Evolutionary conservation across 352 stramenopile genomes (phyloP), one percentile per base, ranked within the genome.

Genomic region (Globisporangium echinulatum): DNA sequence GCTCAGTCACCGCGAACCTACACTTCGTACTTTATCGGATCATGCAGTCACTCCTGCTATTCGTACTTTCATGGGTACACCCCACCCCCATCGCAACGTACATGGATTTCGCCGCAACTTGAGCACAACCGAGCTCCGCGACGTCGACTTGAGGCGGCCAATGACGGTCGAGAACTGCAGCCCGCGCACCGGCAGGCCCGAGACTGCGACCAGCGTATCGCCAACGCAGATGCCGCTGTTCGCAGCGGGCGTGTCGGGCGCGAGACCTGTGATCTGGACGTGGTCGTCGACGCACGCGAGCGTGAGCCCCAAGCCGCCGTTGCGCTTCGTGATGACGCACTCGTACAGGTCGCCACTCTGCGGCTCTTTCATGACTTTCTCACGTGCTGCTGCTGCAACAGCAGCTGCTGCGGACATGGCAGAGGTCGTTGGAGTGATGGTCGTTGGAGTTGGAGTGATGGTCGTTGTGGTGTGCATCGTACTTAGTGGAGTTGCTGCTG

Each of bases 131-230:
- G 82, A 91, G 66, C 84, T 91, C 47, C 82, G 75, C 9, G 82
- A 87, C 43, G 77, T 88, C 43, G 82, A 91, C 58, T 91, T 91
- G 44, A 91, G 73, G 1, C 80, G 72, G 2, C 82, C 82, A 59
- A 91, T 91, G 19, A 91, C 80, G 3, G 79, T 91, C n/a, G 78
- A 88, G 58, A 91, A 91, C 59, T 91, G 82, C 5, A 91, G 74
- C n/a, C 80, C 82, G 57, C 79, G 79, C 46, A 91, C 82, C 0
- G 82, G 79, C 10, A 91, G 49, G 0, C 82, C 82, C 6, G 82
- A 91, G 2, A 91, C 82, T 0, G 82, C 82, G 3, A 91, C 82
- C 0, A 92, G 67, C 19, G 77, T 92, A 42, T 92, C 82, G n/a
- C 82, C 82, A 3, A 92, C 82, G 49, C 77, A 90, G 49, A 92